Percentiles rank a stretch among this genome's conserved stretches.
Evolutionary conservation across 768 basidiomycete species (phyloP).

Genomic region (Ephemerocybe angulata): DNA sequence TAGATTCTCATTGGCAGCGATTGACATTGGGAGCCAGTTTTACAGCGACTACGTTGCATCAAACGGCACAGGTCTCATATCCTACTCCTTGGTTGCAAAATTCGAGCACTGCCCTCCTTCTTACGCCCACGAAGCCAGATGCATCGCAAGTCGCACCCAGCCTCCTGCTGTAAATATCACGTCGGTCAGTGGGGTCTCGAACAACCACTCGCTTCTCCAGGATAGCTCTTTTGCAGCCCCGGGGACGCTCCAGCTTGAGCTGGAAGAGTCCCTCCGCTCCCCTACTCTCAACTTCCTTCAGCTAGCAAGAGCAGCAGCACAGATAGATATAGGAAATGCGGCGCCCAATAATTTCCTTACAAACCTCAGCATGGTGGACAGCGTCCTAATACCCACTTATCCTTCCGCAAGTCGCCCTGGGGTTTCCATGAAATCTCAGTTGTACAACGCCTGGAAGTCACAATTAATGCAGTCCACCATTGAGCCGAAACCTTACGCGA

Average conservation of each 20-base stretch:
- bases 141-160: constrained; percentile 7
- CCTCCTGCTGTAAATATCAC: neutral
- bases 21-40: no score
- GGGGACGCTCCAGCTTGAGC: neutral
- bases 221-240: neutral
- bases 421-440: no score
- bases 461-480: no score
- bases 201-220: neutral
- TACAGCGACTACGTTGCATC: no score
- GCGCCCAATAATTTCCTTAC: constrained; percentile 22
- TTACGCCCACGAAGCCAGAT: constrained; percentile 72
- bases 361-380: no score
- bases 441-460: no score
- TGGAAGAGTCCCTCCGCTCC: neutral
- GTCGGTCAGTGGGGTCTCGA: neutral
- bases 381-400: no score
- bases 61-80: neutral
- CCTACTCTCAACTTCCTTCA: constrained; percentile 19
- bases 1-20: no score
- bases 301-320: constrained; percentile 17
- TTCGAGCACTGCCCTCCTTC: constrained; percentile 17
- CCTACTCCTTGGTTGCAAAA: constrained; percentile 15
- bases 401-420: no score
- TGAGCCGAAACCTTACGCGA: no score
- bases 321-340: constrained; percentile 22